A percentile compares a stretch with the other conserved stretches of the same genome.
These are phyloP conservation scores for Serendipita sp. DNA, from an alignment of 768 basidiomycete species.

Conservation along the genomic window DNA sequence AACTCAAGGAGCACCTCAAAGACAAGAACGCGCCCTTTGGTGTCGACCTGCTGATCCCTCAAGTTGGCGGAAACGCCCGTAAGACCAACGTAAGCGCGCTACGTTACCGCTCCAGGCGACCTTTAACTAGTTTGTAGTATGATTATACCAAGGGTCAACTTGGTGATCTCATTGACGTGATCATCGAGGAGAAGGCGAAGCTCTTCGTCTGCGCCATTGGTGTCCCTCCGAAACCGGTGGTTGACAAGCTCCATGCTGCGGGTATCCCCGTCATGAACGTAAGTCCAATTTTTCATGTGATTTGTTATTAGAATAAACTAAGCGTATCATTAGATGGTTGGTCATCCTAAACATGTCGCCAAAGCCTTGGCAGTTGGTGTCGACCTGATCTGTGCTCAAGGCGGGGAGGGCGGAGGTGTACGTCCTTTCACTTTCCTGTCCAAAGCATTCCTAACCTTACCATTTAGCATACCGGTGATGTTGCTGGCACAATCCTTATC, in stretches of 20 bases:
- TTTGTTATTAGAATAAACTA: not conserved
- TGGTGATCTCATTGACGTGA: constrained; percentile 68
- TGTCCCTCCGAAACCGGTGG: constrained; percentile 63
- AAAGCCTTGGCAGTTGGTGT: constrained; percentile 74
- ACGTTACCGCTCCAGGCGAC: not conserved
- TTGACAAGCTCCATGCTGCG: constrained; percentile 68
- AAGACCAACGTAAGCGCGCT: constrained; percentile 61
- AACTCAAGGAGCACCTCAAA: constrained; percentile 53
- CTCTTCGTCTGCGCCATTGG: constrained; percentile 89
- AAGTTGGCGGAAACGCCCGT: constrained; percentile 70
- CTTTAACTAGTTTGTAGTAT: constrained; percentile 26
- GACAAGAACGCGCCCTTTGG: constrained; percentile 74
- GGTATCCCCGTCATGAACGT: constrained; percentile 85
- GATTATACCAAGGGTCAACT: constrained; percentile 86
- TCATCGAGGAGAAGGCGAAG: constrained; percentile 75
- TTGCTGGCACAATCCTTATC: constrained; percentile 71
- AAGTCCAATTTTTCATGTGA: constrained; percentile 15
- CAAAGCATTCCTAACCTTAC: not conserved
- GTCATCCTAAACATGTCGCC: constrained; percentile 78
- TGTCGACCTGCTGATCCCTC: constrained; percentile 78
- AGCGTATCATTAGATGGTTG: constrained; percentile 48
- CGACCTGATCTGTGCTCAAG: constrained; percentile 89
- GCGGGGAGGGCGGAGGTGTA: constrained; percentile 74
- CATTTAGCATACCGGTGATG: constrained; percentile 53
- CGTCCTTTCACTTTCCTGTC: not conserved